These are phyloP conservation scores for Claviceps fusiformis DNA, from an alignment of 2,329 filamentous ascomycete species.

Conservation along the genomic window DNA sequence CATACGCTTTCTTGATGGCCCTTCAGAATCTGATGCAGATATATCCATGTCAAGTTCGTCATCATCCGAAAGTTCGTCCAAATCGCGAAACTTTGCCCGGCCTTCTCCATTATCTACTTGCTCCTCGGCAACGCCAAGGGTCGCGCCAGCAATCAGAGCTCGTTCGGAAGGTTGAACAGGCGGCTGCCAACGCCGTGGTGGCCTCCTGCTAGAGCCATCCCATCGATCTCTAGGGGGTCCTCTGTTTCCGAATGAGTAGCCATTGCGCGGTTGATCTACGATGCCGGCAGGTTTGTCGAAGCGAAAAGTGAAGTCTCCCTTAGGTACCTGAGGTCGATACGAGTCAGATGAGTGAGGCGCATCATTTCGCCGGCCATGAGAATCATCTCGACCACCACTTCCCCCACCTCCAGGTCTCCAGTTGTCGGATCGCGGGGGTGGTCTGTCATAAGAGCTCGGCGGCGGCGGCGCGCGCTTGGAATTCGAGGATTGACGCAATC, in stretches of 20 bases:
- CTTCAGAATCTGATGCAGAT: conserved; percentile 24
- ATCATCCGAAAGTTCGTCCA: conserved; percentile 48
- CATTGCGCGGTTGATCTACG: conserved; percentile 16
- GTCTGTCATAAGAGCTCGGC: conserved; percentile 7
- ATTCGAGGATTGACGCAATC: conserved; percentile 3
- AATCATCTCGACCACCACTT: conserved; percentile 12
- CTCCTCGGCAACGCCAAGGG: conserved; percentile 28
- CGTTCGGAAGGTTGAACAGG: conserved; percentile 33
- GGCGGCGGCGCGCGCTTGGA: conserved; percentile 4
- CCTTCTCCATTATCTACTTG: conserved; percentile 31
- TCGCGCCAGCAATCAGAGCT: conserved; percentile 32
- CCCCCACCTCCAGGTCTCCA: conserved; percentile 16
- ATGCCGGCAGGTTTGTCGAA: conserved; percentile 38
- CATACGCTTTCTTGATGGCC: conserved; percentile 24
- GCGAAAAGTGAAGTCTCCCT: conserved; percentile 43
- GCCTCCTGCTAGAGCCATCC: conserved; percentile 13
- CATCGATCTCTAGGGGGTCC: conserved; percentile 13
- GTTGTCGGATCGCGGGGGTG: conserved; percentile 14
- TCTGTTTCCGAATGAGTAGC: conserved; percentile 5
- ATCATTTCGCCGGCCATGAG: conserved; percentile 11
- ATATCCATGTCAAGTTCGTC: conserved; percentile 53
- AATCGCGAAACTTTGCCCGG: conserved; percentile 36
- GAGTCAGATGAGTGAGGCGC: conserved; percentile 14
- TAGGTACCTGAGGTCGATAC: conserved; percentile 21
- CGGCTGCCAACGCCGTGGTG: conserved; percentile 21